These are phyloP conservation scores for Monosporozyma servazzii DNA, from an alignment of 805 yeast genomes.

Conservation along the genomic window DNA sequence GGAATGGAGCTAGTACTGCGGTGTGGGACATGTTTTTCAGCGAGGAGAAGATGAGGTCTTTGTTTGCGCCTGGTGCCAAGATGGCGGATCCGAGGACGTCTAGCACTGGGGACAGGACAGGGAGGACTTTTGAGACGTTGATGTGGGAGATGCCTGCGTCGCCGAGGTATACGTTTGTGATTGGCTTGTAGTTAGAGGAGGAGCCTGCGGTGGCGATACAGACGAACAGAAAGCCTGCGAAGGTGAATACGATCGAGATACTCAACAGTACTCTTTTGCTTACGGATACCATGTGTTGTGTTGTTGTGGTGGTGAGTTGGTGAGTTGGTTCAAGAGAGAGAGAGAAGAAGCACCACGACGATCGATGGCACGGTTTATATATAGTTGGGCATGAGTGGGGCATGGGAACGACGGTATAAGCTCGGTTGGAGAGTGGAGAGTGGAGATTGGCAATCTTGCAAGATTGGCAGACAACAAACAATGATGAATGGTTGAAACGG, in stretches of 20 bases:
- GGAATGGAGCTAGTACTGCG: conserved; percentile 23
- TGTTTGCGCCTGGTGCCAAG: conserved; percentile 16
- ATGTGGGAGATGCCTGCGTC: conserved; percentile 27
- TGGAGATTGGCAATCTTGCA: too few species aligned
- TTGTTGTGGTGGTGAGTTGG: neutral
- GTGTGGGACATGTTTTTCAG: conserved; percentile 21
- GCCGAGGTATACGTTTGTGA: conserved; percentile 26
- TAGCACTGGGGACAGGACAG: conserved; percentile 23
- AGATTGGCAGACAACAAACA: too few species aligned
- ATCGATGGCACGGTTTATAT: too few species aligned
- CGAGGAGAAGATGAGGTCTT: conserved; percentile 15
- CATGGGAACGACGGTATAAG: too few species aligned
- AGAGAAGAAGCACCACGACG: too few species aligned
- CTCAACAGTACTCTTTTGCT: conserved; percentile 5
- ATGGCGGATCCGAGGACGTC: conserved; percentile 22
- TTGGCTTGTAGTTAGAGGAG: conserved; percentile 23
- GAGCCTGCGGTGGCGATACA: conserved; percentile 28
- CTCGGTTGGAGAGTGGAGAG: too few species aligned
- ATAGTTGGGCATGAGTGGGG: too few species aligned
- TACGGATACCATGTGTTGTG: neutral
- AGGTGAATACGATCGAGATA: conserved; percentile 13
- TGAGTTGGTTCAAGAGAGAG: neutral
- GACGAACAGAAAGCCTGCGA: conserved; percentile 22
- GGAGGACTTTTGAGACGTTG: conserved; percentile 29
- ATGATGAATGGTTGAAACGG: too few species aligned